Evolutionary conservation across 2,329 filamentous ascomycete species (phyloP).

Genomic region (Clonostachys solani): DNA sequence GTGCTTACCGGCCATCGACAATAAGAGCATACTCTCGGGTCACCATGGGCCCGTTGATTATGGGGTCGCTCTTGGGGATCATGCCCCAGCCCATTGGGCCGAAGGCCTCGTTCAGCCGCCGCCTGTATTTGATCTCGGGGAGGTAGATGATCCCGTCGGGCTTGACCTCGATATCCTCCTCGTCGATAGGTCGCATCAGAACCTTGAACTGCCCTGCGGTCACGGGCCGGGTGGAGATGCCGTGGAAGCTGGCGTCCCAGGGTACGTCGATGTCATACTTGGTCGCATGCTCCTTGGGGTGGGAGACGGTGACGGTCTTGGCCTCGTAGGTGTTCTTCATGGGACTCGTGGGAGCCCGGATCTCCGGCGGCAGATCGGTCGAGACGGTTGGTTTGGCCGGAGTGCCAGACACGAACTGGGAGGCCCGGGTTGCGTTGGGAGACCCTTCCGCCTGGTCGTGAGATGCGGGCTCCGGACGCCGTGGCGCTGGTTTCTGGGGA

Average conservation of each 20-base stretch:
- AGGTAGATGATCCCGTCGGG: conserved; percentile 95
- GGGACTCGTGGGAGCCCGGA: too few relatives aligned
- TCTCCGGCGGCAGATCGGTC: too few relatives aligned
- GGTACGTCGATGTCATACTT: conserved; percentile 40
- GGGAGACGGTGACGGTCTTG: conserved; percentile 7
- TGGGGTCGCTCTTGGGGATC: conserved; percentile 79
- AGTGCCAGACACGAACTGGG: too few relatives aligned
- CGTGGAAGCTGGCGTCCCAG: conserved; percentile 81
- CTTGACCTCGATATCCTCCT: conserved; percentile 89
- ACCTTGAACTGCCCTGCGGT: conserved; percentile 63
- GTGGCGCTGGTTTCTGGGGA: too few relatives aligned
- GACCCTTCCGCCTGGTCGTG: too few relatives aligned
- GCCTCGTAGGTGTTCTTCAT: conserved; percentile 5
- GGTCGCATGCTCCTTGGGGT: conserved; percentile 2
- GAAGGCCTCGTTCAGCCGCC: conserved; percentile 86
- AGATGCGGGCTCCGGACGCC: too few relatives aligned
- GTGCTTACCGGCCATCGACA: conserved; percentile 71
- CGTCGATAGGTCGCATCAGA: conserved; percentile 62
- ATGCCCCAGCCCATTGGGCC: conserved; percentile 95
- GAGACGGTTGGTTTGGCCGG: too few relatives aligned
- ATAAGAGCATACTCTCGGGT: conserved; percentile 94
- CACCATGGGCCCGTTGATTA: conserved; percentile 74
- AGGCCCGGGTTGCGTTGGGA: too few relatives aligned
- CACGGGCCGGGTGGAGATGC: conserved; percentile 69
- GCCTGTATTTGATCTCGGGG: conserved; percentile 95